Percentiles rank a stretch among this genome's conserved stretches.
These are phyloP conservation scores for Ramaria sp. DNA, from an alignment of 768 basidiomycete species.

Conservation along the genomic window DNA sequence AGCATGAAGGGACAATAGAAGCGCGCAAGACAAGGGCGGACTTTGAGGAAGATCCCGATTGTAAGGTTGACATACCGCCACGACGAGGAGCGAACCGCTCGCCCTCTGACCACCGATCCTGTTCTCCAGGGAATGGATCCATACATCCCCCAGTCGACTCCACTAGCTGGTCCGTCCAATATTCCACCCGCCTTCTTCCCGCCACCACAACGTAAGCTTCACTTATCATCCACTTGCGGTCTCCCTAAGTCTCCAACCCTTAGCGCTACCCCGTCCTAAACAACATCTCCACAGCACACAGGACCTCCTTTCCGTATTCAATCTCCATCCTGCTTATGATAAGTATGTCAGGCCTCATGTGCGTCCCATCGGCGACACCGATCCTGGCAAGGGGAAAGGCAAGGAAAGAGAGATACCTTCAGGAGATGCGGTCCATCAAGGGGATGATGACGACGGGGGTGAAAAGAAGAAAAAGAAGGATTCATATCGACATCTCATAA, in stretches of 20 bases:
- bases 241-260: not conserved
- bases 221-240: not conserved
- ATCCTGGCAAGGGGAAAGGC: conserved; percentile 18
- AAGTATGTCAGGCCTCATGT: conserved; percentile 60
- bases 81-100: not conserved
- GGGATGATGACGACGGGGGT: conserved; percentile 42
- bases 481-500: conserved; percentile 66
- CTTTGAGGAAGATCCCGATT: not conserved
- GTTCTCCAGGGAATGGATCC: not conserved
- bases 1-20: not conserved
- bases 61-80: not conserved
- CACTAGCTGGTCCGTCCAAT: conserved; percentile 7
- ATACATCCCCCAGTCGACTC: not conserved
- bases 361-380: conserved; percentile 22
- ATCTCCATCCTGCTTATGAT: conserved; percentile 65
- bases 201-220: conserved; percentile 8
- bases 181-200: conserved; percentile 4
- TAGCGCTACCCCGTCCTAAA: conserved; percentile 5
- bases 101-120: not conserved
- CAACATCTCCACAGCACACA: conserved; percentile 60
- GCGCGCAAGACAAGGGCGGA: not conserved
- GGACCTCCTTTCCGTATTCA: conserved; percentile 65
- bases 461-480: conserved; percentile 68
- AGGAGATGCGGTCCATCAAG: conserved; percentile 31
- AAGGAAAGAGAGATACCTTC: conserved; percentile 20